Evolutionary conservation across 2,329 filamentous ascomycete genomes (phyloP), one percentile per base, ranked within the genome.

Genomic region (Anisogramma anomala): DNA sequence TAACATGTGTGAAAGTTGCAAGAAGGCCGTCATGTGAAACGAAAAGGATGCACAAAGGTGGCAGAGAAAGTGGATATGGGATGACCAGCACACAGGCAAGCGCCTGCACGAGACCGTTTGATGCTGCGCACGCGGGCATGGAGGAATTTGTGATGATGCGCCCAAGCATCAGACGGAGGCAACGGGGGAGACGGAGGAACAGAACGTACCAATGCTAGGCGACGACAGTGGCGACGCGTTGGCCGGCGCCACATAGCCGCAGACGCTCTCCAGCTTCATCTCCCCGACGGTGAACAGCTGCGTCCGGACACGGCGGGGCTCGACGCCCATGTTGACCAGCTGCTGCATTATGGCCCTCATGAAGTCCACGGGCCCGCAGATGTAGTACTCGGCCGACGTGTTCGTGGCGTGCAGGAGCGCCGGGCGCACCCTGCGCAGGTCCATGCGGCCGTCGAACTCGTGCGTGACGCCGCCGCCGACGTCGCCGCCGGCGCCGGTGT

Each of bases 361-460:
- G 49, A 69, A 69, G 32, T 59, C 57, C 52, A 68, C 64, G 1
- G 67, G 64, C 0, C 67, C 67, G 44, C 66, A 69, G 36, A 70
- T 59, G 44, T 61, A 70, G 48, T 69, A 71, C 52, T 68, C 65
- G 3, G 66, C 54, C 6, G 58, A 54, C 18, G 55, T 53, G 43
- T 66, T 55, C 27, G 51, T 49, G 2, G 69, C 55, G 48, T 58
- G 65, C 23, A 70, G 55, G 40, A 67, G 62, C 3, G 60, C 57
- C 10, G 54, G 49, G 3, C 58, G 54, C 1, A 69, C 51, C 42
- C 57, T 58, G 19, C 57, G 53, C 20, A 70, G 58, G 40, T 69
- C 65, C 38, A 67, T 54, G 11, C 60, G 53, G 33, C 58, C 55
- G 27, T 62, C 59, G 42, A 61, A 54, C 18, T 64, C 58, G 32